A percentile compares a stretch with the other conserved stretches of the same genome.
These are phyloP conservation scores for Cryptococcus jaspeensis DNA, from an alignment of 1,284 basidiomycete genomes.

Conservation along the genomic window DNA sequence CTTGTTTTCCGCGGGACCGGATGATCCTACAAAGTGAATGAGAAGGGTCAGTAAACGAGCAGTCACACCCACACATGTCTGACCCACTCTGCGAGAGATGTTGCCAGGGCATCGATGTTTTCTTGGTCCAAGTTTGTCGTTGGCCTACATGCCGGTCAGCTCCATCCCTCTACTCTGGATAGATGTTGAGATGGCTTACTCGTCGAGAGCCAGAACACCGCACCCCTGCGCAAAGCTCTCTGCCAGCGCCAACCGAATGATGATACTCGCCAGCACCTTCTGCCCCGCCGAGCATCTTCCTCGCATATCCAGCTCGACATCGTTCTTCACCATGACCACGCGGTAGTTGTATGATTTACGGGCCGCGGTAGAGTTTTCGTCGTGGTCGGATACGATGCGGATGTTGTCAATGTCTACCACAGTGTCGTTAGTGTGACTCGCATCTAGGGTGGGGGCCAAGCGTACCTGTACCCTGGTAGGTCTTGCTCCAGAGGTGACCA, in stretches of 20 bases:
- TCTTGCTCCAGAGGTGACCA: conserved; percentile 95
- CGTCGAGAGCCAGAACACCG: conserved; percentile 94
- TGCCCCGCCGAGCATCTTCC: conserved; percentile 97
- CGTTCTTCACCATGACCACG: conserved; percentile 98
- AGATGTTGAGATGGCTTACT: conserved; percentile 48
- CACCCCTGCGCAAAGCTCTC: conserved; percentile 98
- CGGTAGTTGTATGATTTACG: conserved; percentile 98
- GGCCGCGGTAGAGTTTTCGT: conserved; percentile 66
- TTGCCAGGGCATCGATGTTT: conserved; percentile 92
- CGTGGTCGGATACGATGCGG: conserved; percentile 89
- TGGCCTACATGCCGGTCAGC: conserved; percentile 55
- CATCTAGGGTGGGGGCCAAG: neutral
- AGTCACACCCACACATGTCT: neutral
- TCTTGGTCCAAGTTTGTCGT: conserved; percentile 96
- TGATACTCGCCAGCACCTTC: conserved; percentile 98
- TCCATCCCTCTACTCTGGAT: neutral
- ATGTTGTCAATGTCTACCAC: conserved; percentile 91
- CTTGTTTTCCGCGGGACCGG: conserved; percentile 79
- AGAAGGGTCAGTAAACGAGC: neutral
- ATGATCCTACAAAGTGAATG: conserved; percentile 66
- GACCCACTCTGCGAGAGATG: conserved; percentile 84
- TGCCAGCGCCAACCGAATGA: conserved; percentile 94
- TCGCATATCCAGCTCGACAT: conserved; percentile 99
- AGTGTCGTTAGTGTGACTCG: neutral
- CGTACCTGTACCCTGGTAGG: conserved; percentile 94